Base-by-base conservation (phyloP, 371 early-diverging fungal species). In the Encephalitozoon intestinalis region DNA sequence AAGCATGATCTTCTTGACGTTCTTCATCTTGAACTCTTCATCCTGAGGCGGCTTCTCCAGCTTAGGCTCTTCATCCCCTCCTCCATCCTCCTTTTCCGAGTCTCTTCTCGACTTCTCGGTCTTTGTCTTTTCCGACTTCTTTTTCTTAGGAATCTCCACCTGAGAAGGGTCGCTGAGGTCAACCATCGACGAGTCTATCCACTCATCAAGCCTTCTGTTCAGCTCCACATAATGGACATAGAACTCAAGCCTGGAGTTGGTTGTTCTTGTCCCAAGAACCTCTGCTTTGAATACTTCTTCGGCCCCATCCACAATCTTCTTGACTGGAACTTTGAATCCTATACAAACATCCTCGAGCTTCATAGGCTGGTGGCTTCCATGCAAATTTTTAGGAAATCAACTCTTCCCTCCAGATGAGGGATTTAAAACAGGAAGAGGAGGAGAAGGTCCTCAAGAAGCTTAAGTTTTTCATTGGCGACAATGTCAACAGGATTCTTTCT, bases 171-270 rank as follows among this genome's bases (percentile, higher is more conserved):
- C 85, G 25, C 85, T 81, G 25, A 94, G 82, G 54, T 92, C 89
- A 18, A 94, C 81, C 21, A 89, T 83, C 0, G 85, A 80, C n/a
- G 88, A 87, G 0, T 88, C 58, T 0, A 97, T 91, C 99, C 97
- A 97, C 82, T 94, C 94, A 86, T 99, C 99, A 67, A 97, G 86
- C 50, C 99, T 91, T 83, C 95, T 96, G 87, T 99, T 99, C 85
- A 92, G 95, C 58, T 92, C 92, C 3, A 91, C 88, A 83, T 95
- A 97, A 82, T 99, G 98, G 0, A 99, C 92, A 85, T 97, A 99
- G 81, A 90, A 95, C 84, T 92, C 90, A 15, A 86, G 76, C 34
- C 73, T 74, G 0, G 34, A 30, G n/a, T 79, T 79, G 4, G 75
- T 73, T 15, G 69, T 82, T 34, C 93, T 89, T 54, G 92, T 90